Evolutionary conservation across 75 land plant species (phyloP), one percentile per base, ranked within the genome.

Genomic region (Pseudotsuga menziesii): DNA sequence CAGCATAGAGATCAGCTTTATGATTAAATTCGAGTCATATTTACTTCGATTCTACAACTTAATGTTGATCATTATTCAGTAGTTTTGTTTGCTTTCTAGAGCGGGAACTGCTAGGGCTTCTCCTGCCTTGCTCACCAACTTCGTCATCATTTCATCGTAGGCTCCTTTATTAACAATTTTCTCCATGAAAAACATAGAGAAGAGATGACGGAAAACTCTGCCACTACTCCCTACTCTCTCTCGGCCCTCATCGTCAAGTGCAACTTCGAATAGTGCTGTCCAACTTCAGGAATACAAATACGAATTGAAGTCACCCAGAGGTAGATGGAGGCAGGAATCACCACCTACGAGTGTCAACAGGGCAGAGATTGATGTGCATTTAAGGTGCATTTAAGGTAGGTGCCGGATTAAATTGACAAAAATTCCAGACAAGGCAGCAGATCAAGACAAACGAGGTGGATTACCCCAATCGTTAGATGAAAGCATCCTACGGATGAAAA

Each of bases 151-250:
- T 4, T 71, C 52, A 25, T 75, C 75, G 35, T 83, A 58, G 19
- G 3, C 3, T 2, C 36, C 36, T 72, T 61, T 13, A 72, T 74
- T 20, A 64, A 52, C 20, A 80, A 26, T 66, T 20, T 77, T 66
- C 8, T 72, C 64, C 0, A 78, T 81, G 75, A 91, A 76, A 73
- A 91, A 91, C 2, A 91, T 72, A 60, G 69, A 27, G 23, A 91
- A 72, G 75, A 95, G 84, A 39, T 77, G 86, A 60, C 82, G 80
- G 5, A 93, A 77, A 23, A 91, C 77, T 20, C 94, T 91, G 13
- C 98, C 96, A 0, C 96, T 95, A 58, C 88, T 77, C 12, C 93
- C 96, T 26, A 95, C 88, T 76, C 71, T 88, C 76, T 91, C 91
- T 66, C 83, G 87, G 26, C 89, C 86, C 3, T 80, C 84, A 60